Base-by-base conservation (phyloP, 2,329 filamentous ascomycete species). In the Alternaria brassicicola region DNA sequence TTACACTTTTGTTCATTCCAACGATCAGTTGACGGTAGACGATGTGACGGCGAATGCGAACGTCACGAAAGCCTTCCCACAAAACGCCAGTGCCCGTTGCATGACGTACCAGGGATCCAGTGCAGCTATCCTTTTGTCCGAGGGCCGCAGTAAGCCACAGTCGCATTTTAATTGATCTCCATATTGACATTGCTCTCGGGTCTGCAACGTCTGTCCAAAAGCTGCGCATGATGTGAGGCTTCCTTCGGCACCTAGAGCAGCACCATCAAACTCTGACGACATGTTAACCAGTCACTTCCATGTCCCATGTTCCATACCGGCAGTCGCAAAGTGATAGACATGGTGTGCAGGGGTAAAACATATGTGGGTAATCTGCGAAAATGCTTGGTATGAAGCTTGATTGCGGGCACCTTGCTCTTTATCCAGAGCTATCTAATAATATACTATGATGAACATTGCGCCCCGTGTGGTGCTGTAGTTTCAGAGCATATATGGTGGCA, bases 381-480 rank as follows among this genome's bases (percentile, higher is more conserved):
- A 61, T 63, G 67, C 68, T 72, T 72, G 54, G 52, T 33, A 55
- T 59, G 59, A 71, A 68, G 70, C 70, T 72, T 72, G 53, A 67
- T 65, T 65, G 55, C 46, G 43, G 25, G 43, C 9, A 64, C 13
- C 51, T 43, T 57, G 46, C 43, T 17, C 15, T 47, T 47, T 47
- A 47, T 10, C 43, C 43, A 30, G 43, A 47, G 19, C 19, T 47
- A 47, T n/a, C 30, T 47, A 47, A 35, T 3, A 25, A n/a, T 9
- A 4, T 2, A 17, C 28, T 47, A 13, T 47, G 43, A 35, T 10
- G 13, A 35, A 2, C 3, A 6, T 7, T 1, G 43, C 3, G n/a
- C 43, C 0, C 5, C 3, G 35, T 0, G 19, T 25, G 8, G 13
- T 2, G 19, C 30, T 8, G n/a, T 1, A 25, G 3, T 2, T 33